A percentile compares a stretch with the other conserved stretches of the same genome.
phyloP scores from a whole-genome alignment of 495 filamentous ascomycete species.

The Thermochaetoides thermophila region DNA sequence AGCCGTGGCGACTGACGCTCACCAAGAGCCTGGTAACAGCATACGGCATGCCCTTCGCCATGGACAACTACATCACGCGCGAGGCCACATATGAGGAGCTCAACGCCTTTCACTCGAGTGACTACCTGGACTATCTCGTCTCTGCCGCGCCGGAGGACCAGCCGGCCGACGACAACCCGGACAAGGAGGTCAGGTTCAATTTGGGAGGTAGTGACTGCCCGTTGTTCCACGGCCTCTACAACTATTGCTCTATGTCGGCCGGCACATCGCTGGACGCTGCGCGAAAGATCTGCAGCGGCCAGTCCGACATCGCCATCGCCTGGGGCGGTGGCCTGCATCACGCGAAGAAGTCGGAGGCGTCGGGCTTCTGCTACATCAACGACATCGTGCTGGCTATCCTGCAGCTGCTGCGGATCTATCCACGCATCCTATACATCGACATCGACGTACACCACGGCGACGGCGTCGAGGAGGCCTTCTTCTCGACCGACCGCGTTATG shows the following conservation, averaged over 20 bases:
- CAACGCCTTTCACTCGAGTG: conserved; percentile 66
- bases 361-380: conserved; percentile 97
- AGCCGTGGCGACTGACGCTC: conserved; percentile 90
- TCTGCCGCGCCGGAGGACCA: conserved; percentile 34
- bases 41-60: conserved; percentile 89
- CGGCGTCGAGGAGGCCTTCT: conserved; percentile 95
- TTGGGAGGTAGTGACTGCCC: conserved; percentile 86
- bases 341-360: conserved; percentile 92
- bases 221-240: conserved; percentile 87
- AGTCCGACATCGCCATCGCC: conserved; percentile 90
- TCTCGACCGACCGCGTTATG: conserved; percentile 96
- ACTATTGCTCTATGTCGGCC: conserved; percentile 87
- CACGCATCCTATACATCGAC: conserved; percentile 91
- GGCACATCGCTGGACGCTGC: conserved; percentile 86
- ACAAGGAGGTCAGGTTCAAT: conserved; percentile 51
- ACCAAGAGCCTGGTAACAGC: conserved; percentile 86
- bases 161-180: conserved; percentile 35
- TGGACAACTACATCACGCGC: conserved; percentile 80
- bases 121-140: conserved; percentile 80
- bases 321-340: conserved; percentile 97
- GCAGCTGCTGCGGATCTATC: conserved; percentile 84
- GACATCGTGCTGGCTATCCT: conserved; percentile 96
- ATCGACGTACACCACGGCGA: conserved; percentile 98
- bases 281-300: conserved; percentile 67
- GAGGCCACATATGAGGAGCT: conserved; percentile 79